Percentiles rank a stretch among this genome's conserved stretches.
phyloP scores from a whole-genome alignment of 768 basidiomycete species.

The Trametes coccinea region DNA sequence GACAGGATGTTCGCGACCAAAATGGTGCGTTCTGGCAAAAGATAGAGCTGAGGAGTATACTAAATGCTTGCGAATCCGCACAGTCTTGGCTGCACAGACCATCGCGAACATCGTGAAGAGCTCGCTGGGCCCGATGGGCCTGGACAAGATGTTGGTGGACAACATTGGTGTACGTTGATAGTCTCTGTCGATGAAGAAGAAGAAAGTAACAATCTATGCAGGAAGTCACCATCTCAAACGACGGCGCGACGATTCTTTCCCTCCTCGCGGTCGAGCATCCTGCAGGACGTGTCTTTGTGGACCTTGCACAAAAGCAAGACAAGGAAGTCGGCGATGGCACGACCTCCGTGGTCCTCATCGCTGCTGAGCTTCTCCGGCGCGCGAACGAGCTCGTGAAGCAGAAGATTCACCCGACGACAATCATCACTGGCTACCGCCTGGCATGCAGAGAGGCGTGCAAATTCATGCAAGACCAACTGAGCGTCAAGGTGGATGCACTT shows the following conservation, averaged over 20 bases:
- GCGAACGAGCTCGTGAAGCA: slow-evolving; percentile 98
- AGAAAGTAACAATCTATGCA: slow-evolving; percentile 34
- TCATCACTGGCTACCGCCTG: slow-evolving; percentile 96
- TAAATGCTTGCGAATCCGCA: not conserved
- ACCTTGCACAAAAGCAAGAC: slow-evolving; percentile 98
- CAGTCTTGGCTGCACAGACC: slow-evolving; percentile 92
- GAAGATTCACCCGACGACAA: slow-evolving; percentile 98
- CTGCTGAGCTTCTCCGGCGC: slow-evolving; percentile 93
- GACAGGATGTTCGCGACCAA: slow-evolving; percentile 95
- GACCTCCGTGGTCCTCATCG: slow-evolving; percentile 96
- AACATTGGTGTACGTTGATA: slow-evolving; percentile 80
- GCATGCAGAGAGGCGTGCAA: slow-evolving; percentile 97
- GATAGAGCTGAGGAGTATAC: too few relatives aligned
- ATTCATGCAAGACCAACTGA: slow-evolving; percentile 97
- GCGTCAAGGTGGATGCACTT: slow-evolving; percentile 90
- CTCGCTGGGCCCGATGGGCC: slow-evolving; percentile 90
- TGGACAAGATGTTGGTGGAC: slow-evolving; percentile 97
- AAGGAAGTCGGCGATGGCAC: slow-evolving; percentile 99
- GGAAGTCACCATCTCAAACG: slow-evolving; percentile 99
- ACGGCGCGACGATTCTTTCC: slow-evolving; percentile 97
- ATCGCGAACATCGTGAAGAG: slow-evolving; percentile 98
- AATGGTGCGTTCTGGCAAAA: slow-evolving; percentile 62
- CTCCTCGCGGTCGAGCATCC: slow-evolving; percentile 94
- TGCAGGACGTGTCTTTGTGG: slow-evolving; percentile 95
- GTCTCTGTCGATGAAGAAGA: not conserved